Evolutionary conservation across 2,329 filamentous ascomycete species (phyloP), one percentile per base, ranked within the genome.

Genomic region (Trichophyton rubrum): DNA sequence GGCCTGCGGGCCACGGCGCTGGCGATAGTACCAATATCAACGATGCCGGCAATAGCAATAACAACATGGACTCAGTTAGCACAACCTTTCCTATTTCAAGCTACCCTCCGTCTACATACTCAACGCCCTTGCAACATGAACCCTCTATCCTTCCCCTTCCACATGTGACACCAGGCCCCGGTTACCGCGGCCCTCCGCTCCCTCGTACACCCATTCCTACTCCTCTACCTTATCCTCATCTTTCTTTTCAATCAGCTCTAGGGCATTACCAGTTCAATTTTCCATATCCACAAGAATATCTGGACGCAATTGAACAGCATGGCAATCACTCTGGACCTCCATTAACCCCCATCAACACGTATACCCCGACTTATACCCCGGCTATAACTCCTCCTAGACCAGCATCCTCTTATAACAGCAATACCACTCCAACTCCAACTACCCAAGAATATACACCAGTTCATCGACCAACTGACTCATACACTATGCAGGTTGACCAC

Each of bases 161-260:
- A 9, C 22, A 5, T 53, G 13, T 13, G 49, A 24, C 47, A n/a
- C 6, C 49, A 7, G 7, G 27, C 13, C 11, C 22, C 8, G 30
- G 17, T 27, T 22, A 24, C 17, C 20, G 11, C 13, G 11, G 66
- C 70, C 15, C 56, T 70, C 5, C 72, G 67, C 24, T 72, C 69
- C 20, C 68, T 69, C 24, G 72, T 38, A 69, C 20, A 67, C 69
- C 27, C 73, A 74, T 9, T 9, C 33, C 8, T 38, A 38, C 33
- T 38, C 33, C 33, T 38, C 8, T 38, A 11, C 33, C 33, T 38
- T 38, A 38, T 38, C 33, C 33, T 38, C 33, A 38, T 38, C 33
- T 38, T 38, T 38, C 33, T 38, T 13, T 13, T 38, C 9, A 13
- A 9, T 38, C 33, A 38, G 33, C 11, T 38, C 33, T 13, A 38